Evolutionary conservation across 225 moss, liverwort and hornwort species (phyloP), one percentile per base, ranked within the genome.

Genomic region (Sphagnum tenellum): DNA sequence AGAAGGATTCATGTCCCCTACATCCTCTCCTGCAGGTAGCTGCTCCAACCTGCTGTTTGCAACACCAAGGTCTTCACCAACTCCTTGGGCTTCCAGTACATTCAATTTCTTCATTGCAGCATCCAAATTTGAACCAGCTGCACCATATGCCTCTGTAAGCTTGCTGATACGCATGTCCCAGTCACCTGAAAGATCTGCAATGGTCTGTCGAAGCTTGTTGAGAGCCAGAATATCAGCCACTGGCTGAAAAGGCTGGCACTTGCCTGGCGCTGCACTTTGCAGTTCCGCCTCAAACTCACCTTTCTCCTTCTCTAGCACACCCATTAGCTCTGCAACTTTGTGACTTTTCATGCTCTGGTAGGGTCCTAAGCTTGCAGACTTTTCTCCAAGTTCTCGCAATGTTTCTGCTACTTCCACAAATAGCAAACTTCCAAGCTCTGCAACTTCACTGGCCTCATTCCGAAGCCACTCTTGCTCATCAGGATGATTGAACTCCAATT

Each of bases 191-290:
- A 77, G 79, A 46, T 65, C 62, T 48, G 75, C 65, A 64, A 96
- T 75, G 55, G 74, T 64, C 48, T 81, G 84, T 67, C 95, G 89
- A 66, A 92, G 67, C 67, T 72, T 76, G 62, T 96, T 96, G 47
- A 96, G 79, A 56, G 82, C 81, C 54, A 96, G 69, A 51, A 96
- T 85, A 65, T 96, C 95, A 66, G 88, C 83, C 5, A 78, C 59
- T 29, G 81, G 75, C 69, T 86, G 79, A 60, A 74, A 72, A n/a
- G 52, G 13, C 44, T 49, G 69, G 14, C 67, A 72, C 57, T 66
- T 69, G 62, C 72, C 56, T 58, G 82, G 84, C 44, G 72, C 82
- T 14, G 88, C 86, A 66, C 70, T 59, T 46, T 80, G 71, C 75
- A 89, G 55, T 11, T 72, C 68, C 52, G 84, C 86, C 75, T 88